Percentiles rank a stretch among this genome's conserved stretches.
phyloP scores from a whole-genome alignment of 2,329 filamentous ascomycete genomes.

The Coleophoma eucalyptorum region DNA sequence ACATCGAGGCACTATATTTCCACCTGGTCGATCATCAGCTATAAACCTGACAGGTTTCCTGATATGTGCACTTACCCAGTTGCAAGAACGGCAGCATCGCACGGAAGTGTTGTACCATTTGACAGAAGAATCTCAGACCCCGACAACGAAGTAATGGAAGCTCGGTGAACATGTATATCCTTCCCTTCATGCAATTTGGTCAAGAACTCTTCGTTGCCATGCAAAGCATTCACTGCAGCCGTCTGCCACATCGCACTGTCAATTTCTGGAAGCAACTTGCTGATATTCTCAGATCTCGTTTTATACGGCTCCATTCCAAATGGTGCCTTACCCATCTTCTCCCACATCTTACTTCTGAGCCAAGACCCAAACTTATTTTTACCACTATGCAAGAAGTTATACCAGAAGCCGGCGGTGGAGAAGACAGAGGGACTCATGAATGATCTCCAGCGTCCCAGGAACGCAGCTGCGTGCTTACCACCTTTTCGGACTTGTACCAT shows the following conservation, averaged over 20 bases:
- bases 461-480: slow-evolving; percentile 2
- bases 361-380: slow-evolving; percentile 8
- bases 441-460: slow-evolving; percentile 8
- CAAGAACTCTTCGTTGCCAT: slow-evolving; percentile 9
- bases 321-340: slow-evolving; percentile 2
- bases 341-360: slow-evolving; percentile 5
- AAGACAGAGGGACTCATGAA: slow-evolving; percentile 9
- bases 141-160: slow-evolving; percentile 7
- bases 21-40: neutral
- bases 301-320: slow-evolving; percentile 8
- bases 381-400: slow-evolving; percentile 10
- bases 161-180: slow-evolving; percentile 9
- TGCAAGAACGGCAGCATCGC: slow-evolving; percentile 8
- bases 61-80: neutral
- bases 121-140: slow-evolving; percentile 2
- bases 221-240: slow-evolving; percentile 4
- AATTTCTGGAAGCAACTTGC: slow-evolving; percentile 7
- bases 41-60: too few species aligned
- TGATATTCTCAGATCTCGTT: slow-evolving; percentile 5
- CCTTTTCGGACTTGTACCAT: slow-evolving; percentile 6
- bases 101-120: slow-evolving; percentile 2
- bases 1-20: slow-evolving; percentile 3
- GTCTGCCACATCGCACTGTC: slow-evolving; percentile 1
- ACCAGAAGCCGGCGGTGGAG: slow-evolving; percentile 4
- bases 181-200: slow-evolving; percentile 6